Evolutionary conservation across 768 basidiomycete genomes (phyloP), one percentile per base, ranked within the genome.

Genomic region (Lactarius deliciosus): DNA sequence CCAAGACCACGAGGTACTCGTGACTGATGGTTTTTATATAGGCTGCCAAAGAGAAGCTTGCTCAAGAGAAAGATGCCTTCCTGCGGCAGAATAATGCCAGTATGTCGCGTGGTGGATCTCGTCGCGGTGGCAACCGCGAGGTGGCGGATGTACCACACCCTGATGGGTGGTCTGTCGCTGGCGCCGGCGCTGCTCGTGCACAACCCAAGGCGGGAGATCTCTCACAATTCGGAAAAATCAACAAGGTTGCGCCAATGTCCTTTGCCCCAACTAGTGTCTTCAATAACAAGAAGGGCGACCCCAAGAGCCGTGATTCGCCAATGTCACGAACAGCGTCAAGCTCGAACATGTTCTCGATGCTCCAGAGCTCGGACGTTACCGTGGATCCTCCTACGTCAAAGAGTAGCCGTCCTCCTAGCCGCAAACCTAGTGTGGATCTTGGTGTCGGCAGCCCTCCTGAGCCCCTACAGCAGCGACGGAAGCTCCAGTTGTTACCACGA

Each of bases 41-140:
- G 91, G 92, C 89, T 71, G 91, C 90, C 36, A 92, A 91, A 77
- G 92, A 95, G 77, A 90, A 94, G 87, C 91, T 86, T 68, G 89
- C 89, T 15, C 88, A 88, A 74, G 91, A 94, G 75, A 89, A 89
- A 76, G 86, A 86, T 40, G 80, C 81, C 30, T 81, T 80, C 25
- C 87, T 83, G 74, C 89, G 82, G 73, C 87, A 86, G 75, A 81
- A 79, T 5, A 81, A 79, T 5, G n/a, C 61, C 36, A 87, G 84
- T 75, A 93, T 96, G 86, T 95, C 94, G 30, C 89, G 96, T 45
- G 89, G 91, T 45, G 93, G 94, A 45, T 98, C 96, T 63, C 85
- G 93, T 61, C 89, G 94, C 53, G 96, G 95, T 45, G 87, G 85
- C 20, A 85, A 91, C 9, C 83, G 89, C 66, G 79, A 79, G 32